Base-by-base conservation (phyloP, 1,139 yeast genomes). In the Debaryomyces coudertii region DNA sequence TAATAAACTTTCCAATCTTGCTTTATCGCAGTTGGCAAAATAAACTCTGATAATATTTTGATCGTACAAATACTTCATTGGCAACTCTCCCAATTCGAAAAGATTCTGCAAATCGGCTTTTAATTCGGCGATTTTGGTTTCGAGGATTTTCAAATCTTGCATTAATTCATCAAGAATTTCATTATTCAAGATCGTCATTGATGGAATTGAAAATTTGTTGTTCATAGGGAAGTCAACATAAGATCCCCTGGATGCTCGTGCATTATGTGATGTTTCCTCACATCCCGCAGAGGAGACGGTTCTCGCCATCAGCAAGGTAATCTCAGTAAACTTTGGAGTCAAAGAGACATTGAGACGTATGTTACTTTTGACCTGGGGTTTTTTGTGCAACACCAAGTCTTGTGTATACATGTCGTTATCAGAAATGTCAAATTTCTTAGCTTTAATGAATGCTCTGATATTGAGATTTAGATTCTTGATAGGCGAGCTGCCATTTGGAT, bases 1-100 rank as follows among this genome's bases (percentile, higher is more conserved):
- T 50, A 83, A 63, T 44, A 82, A 62, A 15, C 51, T 50, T 56
- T 81, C 85, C 59, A 82, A 69, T 56, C 77, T 81, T 14, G 56
- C 61, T 12, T 68, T 64, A 50, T 82, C 85, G 53, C 82, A 74
- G 58, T 82, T 82, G 23, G 86, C 83, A 57, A 82, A 82, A 57
- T 77, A 80, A 39, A 82, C 76, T 50, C 82, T 64, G 37, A 80
- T 64, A 22, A 73, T 67, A 47, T 65, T 59, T 43, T 63, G 63
- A n/a, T 56, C 55, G 9, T 60, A 48, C 28, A 67, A 55, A 50
- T 68, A 71, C 49, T 71, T 73, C 48, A 79, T 62, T 8, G 84
- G 83, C 51, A 79, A 66, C 47, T 77, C 57, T 69, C 88, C 71
- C 68, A 82, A 50, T 58, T 69, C 63, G 65, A 75, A 73, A 57